Evolutionary conservation across 2,329 filamentous ascomycete species (phyloP).

Genomic region (Diatrype stigma): DNA sequence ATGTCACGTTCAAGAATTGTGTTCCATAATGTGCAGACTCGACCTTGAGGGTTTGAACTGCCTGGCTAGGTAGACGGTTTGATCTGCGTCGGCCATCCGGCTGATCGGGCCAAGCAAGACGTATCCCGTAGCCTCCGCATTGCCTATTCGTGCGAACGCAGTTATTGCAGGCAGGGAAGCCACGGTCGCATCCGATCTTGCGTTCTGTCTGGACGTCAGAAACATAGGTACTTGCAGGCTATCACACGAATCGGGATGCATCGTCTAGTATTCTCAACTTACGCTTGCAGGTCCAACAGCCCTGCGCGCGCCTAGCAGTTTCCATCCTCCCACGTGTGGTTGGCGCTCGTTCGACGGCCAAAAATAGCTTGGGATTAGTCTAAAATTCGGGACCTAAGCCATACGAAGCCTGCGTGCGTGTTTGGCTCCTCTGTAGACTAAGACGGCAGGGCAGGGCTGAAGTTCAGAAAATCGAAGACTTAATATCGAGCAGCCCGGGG

Average conservation of each 20-base stretch:
- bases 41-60: constrained; percentile 22
- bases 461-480: background rate
- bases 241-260: constrained; percentile 4
- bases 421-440: background rate
- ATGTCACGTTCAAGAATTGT: constrained; percentile 37
- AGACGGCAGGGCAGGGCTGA: no score
- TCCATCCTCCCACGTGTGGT: constrained; percentile 20
- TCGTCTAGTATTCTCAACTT: constrained; percentile 18
- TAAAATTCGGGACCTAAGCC: constrained; percentile 17
- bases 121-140: constrained; percentile 41
- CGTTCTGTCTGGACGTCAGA: constrained; percentile 30
- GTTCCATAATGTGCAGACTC: constrained; percentile 28
- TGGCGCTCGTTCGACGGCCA: constrained; percentile 9
- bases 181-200: constrained; percentile 44
- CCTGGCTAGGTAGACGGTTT: constrained; percentile 26
- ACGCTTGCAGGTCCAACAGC: constrained; percentile 43
- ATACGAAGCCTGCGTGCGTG: background rate
- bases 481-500: background rate
- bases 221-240: constrained; percentile 8
- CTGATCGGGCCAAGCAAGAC: constrained; percentile 44
- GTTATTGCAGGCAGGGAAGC: constrained; percentile 38
- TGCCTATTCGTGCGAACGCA: constrained; percentile 37
- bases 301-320: constrained; percentile 29
- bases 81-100: constrained; percentile 38
- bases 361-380: constrained; percentile 17